A percentile compares a stretch with the other conserved stretches of the same genome.
These are phyloP conservation scores for Entophlyctis helioformis DNA, from an alignment of 192 early-diverging fungal species.

Conservation along the genomic window DNA sequence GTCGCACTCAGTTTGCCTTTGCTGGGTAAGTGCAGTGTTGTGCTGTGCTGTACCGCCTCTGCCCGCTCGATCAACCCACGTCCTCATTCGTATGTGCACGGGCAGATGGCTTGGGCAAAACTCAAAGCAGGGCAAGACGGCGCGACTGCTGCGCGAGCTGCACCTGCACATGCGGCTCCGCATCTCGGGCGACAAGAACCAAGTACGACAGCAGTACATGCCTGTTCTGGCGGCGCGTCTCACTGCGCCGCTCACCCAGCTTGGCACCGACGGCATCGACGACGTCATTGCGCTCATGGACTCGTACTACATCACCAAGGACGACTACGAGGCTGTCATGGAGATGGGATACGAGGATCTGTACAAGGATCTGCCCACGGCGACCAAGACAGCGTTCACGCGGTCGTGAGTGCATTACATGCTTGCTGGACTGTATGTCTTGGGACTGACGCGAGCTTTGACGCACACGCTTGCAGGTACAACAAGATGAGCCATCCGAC, in stretches of 20 bases:
- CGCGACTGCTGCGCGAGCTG: constrained; percentile 66
- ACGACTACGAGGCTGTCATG: constrained; percentile 76
- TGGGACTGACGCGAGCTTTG: not conserved
- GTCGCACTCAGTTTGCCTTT: constrained; percentile 10
- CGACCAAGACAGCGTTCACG: constrained; percentile 71
- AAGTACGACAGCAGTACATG: constrained; percentile 77
- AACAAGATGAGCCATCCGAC: constrained; percentile 50
- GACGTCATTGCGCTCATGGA: constrained; percentile 83
- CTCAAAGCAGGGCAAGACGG: constrained; percentile 62
- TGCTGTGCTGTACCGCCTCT: not conserved
- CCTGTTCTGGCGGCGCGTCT: constrained; percentile 52
- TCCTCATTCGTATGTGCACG: no score
- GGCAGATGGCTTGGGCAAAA: constrained; percentile 81
- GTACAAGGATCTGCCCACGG: constrained; percentile 41
- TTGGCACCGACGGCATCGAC: constrained; percentile 40
- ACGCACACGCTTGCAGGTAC: constrained; percentile 32
- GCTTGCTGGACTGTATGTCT: not conserved
- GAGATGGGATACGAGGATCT: constrained; percentile 56
- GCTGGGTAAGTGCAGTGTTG: constrained; percentile 18
- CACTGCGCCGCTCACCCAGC: constrained; percentile 36
- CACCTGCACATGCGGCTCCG: constrained; percentile 76
- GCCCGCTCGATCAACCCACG: not conserved
- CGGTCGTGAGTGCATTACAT: constrained; percentile 10
- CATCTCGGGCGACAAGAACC: constrained; percentile 70
- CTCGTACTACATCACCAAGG: constrained; percentile 78